Evolutionary conservation across 1,284 basidiomycete species (phyloP), one percentile per base, ranked within the genome.

Genomic region (Marasmius tenuissimus): DNA sequence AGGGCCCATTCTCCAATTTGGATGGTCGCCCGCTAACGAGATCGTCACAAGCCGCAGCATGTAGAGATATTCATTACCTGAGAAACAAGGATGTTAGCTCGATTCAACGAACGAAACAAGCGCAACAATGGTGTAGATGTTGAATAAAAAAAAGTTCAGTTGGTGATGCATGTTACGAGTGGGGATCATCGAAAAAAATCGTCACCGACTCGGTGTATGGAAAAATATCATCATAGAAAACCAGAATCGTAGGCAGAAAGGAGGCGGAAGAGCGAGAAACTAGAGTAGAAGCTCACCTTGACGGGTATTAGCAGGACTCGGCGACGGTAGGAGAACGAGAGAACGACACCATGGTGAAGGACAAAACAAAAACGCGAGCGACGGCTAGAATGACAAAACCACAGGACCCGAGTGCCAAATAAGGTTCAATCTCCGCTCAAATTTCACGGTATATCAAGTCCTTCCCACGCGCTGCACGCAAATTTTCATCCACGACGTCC

Each of bases 121-220:
- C 65, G 63, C 27, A 27, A 27, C 27, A 27, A 27, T 2, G 27
- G 4, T 27, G 27, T 4, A 27, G 4, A 27, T 27, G 27, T 27
- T 27, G 27, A 64, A 50, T 66, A 67, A 61, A 65, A 53, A 63
- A 68, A 71, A 62, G 73, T 72, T 89, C 87, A 85, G 87, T 85
- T 89, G 87, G 87, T 89, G 87, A 88, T 89, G 87, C 87, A 89
- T 89, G 87, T 88, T 85, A 73, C 81, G 87, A 88, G 87, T 76
- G 73, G 71, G 86, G 86, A 80, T 88, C 87, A 88, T 84, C 72
- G 78, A 75, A 71, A 65, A 42, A 20, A 72, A 78, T 75, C 76
- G 74, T 89, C 86, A 85, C 87, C 85, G 72, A 79, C 86, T 88
- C 86, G 84, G 71, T 76, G 73, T 75, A 85, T 85, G 83, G 86